Base-by-base conservation (phyloP, 2,329 filamentous ascomycete species). In the Penicillium sp. region DNA sequence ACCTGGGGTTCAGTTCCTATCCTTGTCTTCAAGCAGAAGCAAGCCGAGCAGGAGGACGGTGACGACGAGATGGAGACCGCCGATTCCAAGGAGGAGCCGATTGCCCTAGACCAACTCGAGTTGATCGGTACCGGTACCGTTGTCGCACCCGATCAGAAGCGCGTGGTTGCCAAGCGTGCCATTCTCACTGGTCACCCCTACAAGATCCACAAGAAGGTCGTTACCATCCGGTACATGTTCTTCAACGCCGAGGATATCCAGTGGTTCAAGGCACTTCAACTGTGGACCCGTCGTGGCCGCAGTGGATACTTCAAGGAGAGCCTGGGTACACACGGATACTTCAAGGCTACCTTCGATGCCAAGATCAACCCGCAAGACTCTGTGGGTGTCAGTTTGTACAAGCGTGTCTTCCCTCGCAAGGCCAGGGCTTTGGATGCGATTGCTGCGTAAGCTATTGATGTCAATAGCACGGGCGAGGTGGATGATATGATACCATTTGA, bases 221-320 rank as follows among this genome's bases (percentile, higher is more conserved):
- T 99, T 58, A 99, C 95, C 0, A 88, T 99, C 46, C 88, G 94
- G 31, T 99, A 99, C 83, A 99, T 99, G 95, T 99, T 99, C 83
- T 99, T 99, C 86, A 95, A 93, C 80, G 82, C 89, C 48, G 91
- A 93, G 68, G 95, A 99, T 64, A 91, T 99, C 33, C 86, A 90
- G 65, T 99, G 94, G 92, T 99, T 97, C 84, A 96, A 96, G 80
- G 93, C 93, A 0, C 75, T 99, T 71, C 93, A 94, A 59, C 77
- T 99, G 62, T 99, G 93, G 92, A 99, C 94, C 5, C 90, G 86
- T 78, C 80, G 93, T 31, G 94, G 94, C 7, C 82, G 94, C 60
- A 90, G 86, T 65, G 94, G 94, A 9, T 97, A 87, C 74, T 86
- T 99, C 80, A 97, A 97, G 81, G 94, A 99, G 80, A 84, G 88